Conservation (phyloP, 345 rosid species). For the Balakata baccata region DNA sequence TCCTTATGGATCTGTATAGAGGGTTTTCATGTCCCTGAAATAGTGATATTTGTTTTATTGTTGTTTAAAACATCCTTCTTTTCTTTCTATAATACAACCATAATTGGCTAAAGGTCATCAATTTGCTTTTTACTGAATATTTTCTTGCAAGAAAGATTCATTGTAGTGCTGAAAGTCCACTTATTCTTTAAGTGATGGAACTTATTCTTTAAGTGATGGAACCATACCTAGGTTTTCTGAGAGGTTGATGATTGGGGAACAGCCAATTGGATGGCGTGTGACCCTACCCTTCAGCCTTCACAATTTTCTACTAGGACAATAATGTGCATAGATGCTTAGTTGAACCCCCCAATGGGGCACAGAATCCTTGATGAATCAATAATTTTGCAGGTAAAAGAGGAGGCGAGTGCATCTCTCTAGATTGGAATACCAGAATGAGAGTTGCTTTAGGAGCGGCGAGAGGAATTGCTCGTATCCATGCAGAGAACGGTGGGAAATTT, state of each 20-base stretch:
- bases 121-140: constrained; percentile 3
- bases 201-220: too few species aligned
- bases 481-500: constrained; percentile 62
- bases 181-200: too few species aligned
- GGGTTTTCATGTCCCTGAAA: too few species aligned
- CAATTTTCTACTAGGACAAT: too few species aligned
- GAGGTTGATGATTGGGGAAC: too few species aligned
- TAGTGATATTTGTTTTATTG: too few species aligned
- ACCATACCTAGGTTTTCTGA: too few species aligned
- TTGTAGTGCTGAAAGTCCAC: too few species aligned
- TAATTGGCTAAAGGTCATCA: neutral
- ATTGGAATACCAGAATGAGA: constrained; percentile 80
- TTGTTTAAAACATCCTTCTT: neutral
- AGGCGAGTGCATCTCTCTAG: constrained; percentile 58
- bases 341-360: neutral
- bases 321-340: too few species aligned
- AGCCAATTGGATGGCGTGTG: too few species aligned
- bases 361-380: constrained; percentile 6
- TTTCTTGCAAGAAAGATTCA: neutral
- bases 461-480: constrained; percentile 71
- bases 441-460: constrained; percentile 86
- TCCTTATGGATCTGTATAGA: too few species aligned
- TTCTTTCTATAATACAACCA: neutral
- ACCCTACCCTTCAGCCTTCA: too few species aligned
- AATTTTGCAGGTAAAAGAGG: constrained; percentile 56